phyloP scores from a whole-genome alignment of 768 basidiomycete species.

The Mycena albidolilacea region DNA sequence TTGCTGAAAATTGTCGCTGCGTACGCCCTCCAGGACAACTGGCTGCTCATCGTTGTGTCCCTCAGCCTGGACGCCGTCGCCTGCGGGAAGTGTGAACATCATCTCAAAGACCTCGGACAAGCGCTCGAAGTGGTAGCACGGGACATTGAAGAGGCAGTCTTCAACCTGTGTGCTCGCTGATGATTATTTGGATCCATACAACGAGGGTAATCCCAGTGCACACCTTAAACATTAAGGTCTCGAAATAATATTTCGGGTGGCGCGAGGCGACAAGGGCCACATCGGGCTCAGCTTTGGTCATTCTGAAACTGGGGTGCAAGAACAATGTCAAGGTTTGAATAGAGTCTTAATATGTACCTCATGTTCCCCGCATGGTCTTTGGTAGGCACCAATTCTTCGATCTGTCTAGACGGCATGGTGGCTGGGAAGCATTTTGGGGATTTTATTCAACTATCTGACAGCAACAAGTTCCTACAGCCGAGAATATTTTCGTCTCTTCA shows the following conservation, averaged over 20 bases:
- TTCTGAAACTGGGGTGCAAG: no score
- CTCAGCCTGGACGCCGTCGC: constrained; percentile 40
- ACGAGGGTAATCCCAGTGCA: background rate
- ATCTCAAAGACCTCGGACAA: constrained; percentile 52
- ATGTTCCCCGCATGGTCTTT: no score
- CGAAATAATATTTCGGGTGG: background rate
- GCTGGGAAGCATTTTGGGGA: no score
- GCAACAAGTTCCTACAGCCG: no score
- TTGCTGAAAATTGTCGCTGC: constrained; percentile 41
- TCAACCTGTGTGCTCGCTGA: constrained; percentile 50
- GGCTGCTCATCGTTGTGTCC: constrained; percentile 48
- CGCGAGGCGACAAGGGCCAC: no score
- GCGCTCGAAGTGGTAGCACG: constrained; percentile 50
- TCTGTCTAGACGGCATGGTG: background rate
- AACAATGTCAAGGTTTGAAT: no score
- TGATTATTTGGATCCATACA: no score
- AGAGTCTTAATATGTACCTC: no score
- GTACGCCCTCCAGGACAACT: constrained; percentile 47
- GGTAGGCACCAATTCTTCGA: background rate
- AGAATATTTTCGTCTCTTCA: no score
- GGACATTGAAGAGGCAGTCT: constrained; percentile 55
- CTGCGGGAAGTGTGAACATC: constrained; percentile 50
- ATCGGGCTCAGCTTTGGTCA: no score
- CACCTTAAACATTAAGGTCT: background rate
- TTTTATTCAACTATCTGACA: no score